A percentile compares a stretch with the other conserved stretches of the same genome.
Evolutionary conservation across 1,139 yeast genomes (phyloP).

Genomic region (Candida neerlandica): DNA sequence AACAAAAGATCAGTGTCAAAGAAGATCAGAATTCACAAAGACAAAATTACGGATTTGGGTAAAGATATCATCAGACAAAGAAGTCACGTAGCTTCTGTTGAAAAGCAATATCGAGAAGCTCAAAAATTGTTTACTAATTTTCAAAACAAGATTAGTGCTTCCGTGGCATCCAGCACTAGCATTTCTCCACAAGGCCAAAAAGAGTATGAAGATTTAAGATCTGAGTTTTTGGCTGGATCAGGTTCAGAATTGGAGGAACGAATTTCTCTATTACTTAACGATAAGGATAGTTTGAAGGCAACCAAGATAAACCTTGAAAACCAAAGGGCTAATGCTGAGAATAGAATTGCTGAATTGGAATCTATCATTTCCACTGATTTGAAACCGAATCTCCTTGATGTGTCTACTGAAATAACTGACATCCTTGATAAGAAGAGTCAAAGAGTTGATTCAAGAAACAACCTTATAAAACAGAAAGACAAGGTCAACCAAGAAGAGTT

Average conservation of each 20-base stretch:
- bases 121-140: constrained; percentile 43
- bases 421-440: constrained; percentile 37
- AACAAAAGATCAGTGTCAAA: constrained; percentile 50
- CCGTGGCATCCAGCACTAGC: constrained; percentile 34
- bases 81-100: constrained; percentile 40
- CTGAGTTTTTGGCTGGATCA: constrained; percentile 55
- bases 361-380: constrained; percentile 34
- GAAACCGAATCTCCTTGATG: constrained; percentile 34
- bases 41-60: constrained; percentile 55
- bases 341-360: constrained; percentile 41
- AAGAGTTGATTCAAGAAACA: constrained; percentile 44
- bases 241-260: constrained; percentile 63
- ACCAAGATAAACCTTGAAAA: constrained; percentile 43
- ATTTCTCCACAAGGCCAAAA: constrained; percentile 45
- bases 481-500: constrained; percentile 50
- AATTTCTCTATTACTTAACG: constrained; percentile 44
- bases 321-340: constrained; percentile 45
- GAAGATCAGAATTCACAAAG: constrained; percentile 51
- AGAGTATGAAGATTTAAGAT: constrained; percentile 65
- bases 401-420: constrained; percentile 35
- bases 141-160: constrained; percentile 40
- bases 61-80: constrained; percentile 58
- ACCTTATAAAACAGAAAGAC: constrained; percentile 49
- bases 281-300: constrained; percentile 43
- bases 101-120: constrained; percentile 52